A percentile compares a stretch with the other conserved stretches of the same genome.
phyloP scores from a whole-genome alignment of 1,139 yeast species.

The Blastobotrys capitulatus region DNA sequence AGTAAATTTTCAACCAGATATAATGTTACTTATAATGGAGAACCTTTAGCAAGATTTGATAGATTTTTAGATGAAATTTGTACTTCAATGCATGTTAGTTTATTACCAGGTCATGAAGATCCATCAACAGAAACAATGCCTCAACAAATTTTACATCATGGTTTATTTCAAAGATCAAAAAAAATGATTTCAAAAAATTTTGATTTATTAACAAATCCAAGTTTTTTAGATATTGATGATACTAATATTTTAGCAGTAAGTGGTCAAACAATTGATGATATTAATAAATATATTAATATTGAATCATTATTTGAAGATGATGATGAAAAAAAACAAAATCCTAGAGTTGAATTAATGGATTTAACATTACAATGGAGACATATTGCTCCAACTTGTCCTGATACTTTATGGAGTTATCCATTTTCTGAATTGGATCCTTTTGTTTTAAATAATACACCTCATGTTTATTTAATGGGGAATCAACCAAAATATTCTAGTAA shows the following conservation, averaged over 20 bases:
- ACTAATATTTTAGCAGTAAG: constrained; percentile 61
- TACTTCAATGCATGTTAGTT: constrained; percentile 56
- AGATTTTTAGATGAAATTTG: constrained; percentile 53
- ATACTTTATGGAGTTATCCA: constrained; percentile 81
- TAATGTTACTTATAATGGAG: constrained; percentile 21
- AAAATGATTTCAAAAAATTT: constrained; percentile 27
- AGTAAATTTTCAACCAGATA: constrained; percentile 13
- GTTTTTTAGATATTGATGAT: constrained; percentile 56
- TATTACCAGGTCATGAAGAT: constrained; percentile 83
- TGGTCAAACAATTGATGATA: constrained; percentile 82
- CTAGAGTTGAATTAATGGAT: constrained; percentile 53
- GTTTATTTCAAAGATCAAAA: constrained; percentile 53
- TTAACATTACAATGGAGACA: constrained; percentile 78
- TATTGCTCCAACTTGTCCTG: constrained; percentile 93
- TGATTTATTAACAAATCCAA: constrained; percentile 63
- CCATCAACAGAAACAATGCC: constrained; percentile 83
- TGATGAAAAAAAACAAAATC: constrained; percentile 5
- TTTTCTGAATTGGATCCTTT: constrained; percentile 79
- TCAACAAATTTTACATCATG: constrained; percentile 79
- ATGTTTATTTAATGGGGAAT: constrained; percentile 81
- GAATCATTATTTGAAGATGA: constrained; percentile 18
- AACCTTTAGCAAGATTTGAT: constrained; percentile 44
- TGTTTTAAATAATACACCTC: constrained; percentile 70
- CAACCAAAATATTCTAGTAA: constrained; percentile 54
- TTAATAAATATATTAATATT: constrained; percentile 49